phyloP scores from a whole-genome alignment of 2,329 filamentous ascomycete genomes.

The Claviceps humidiphila region DNA sequence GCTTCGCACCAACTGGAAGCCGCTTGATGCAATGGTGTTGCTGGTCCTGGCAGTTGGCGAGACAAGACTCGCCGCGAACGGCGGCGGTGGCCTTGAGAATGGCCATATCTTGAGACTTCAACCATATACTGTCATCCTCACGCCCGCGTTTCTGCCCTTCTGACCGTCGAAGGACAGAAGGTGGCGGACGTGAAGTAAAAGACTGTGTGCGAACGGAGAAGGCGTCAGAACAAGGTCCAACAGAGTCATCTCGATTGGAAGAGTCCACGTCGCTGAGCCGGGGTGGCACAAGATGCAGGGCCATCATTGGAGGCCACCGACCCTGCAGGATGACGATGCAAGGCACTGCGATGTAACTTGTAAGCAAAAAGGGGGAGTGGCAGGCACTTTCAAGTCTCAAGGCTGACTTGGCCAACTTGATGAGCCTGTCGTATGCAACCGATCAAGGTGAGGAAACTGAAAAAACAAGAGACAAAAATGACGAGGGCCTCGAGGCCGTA shows the following conservation, averaged over 20 bases:
- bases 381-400: not conserved
- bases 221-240: slow-evolving; percentile 8
- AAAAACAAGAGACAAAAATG: not conserved
- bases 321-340: slow-evolving; percentile 12
- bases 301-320: slow-evolving; percentile 14
- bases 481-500: not conserved
- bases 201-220: slow-evolving; percentile 7
- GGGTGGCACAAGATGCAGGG: slow-evolving; percentile 12
- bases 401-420: not conserved
- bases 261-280: slow-evolving; percentile 9
- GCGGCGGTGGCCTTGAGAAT: slow-evolving; percentile 10
- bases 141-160: slow-evolving; percentile 2
- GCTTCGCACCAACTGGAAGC: slow-evolving; percentile 21
- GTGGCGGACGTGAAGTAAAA: slow-evolving; percentile 7
- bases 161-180: slow-evolving; percentile 3
- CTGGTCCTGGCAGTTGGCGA: slow-evolving; percentile 1
- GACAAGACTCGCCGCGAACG: slow-evolving; percentile 2
- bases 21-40: slow-evolving; percentile 14
- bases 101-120: slow-evolving; percentile 12
- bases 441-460: too few relatives aligned
- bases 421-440: too few relatives aligned
- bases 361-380: not conserved
- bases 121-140: slow-evolving; percentile 11
- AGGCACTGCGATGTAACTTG: slow-evolving; percentile 6
- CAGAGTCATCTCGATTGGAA: slow-evolving; percentile 10